Base-by-base conservation (phyloP, 208 protist species). In the Crithidia bombi region DNA sequence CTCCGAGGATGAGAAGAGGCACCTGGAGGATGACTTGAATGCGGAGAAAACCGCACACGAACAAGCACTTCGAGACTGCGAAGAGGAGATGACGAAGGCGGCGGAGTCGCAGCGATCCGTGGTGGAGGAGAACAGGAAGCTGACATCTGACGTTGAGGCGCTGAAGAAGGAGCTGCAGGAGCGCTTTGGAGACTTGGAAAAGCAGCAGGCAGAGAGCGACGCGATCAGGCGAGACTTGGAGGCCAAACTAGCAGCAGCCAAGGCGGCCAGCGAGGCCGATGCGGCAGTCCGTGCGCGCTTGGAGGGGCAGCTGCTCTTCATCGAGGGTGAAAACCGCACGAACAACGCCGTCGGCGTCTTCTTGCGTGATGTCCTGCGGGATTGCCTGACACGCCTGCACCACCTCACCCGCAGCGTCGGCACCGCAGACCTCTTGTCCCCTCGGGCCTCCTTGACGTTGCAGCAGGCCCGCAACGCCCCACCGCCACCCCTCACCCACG, bases 331-430 rank as follows among this genome's bases (percentile, higher is more conserved):
- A 17, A 58, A 63, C 52, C 64, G 61, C 56, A 33, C 28, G 21
- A 75, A 56, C 72, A 58, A 68, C 41, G 71, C 76, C 19, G 55
- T 86, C 10, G 61, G 69, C 30, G 59, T 78, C 3, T 87, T 88
- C 35, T 69, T 88, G 26, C 68, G 72, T 19, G 76, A 88, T 61
- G 39, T 82, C 26, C 54, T 84, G 28, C 79, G 75, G 5, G 79
- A 88, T 52, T 64, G 52, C 14, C 62, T 82, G 14, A 58, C 49
- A 14, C 71, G 75, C 23, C 59, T 85, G 38, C 63, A 69, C 28
- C 39, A 35, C n/a, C 50, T 85, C 21, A 78, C 56, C 33, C 43
- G 65, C 25, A 51, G 30, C 50, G 3, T 58, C 44, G 61, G 41
- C 21, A 55, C 46, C 33, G 49, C 33, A 7, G 61, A 65, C n/a